Conservation (phyloP, 1,139 yeast genomes). For the Yamadazyma epiphylla region DNA sequence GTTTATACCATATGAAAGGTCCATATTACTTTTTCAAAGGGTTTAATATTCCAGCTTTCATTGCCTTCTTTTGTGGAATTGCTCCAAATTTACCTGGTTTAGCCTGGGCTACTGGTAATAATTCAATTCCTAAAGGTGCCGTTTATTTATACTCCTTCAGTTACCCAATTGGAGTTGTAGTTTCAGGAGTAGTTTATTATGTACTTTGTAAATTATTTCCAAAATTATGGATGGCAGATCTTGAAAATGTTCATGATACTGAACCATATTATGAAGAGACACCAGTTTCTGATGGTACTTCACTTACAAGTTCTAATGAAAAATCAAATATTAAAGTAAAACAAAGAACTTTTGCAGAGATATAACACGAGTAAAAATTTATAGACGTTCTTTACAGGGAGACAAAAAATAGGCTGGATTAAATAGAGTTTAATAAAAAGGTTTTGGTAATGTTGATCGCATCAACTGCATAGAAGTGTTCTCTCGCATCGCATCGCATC, state of each 20-base stretch:
- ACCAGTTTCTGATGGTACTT: neutral
- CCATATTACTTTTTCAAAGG: slow-evolving; percentile 9
- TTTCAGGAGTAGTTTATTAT: slow-evolving; percentile 8
- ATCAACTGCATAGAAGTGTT: too few species aligned
- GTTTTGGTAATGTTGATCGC: too few species aligned
- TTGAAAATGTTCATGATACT: slow-evolving; percentile 7
- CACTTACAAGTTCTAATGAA: neutral
- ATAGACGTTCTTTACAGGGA: too few species aligned
- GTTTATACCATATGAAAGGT: slow-evolving; percentile 7
- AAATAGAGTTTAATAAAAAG: too few species aligned
- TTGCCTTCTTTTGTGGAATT: slow-evolving; percentile 10
- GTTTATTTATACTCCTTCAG: slow-evolving; percentile 9
- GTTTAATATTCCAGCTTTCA: slow-evolving; percentile 10
- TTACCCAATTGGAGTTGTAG: slow-evolving; percentile 6
- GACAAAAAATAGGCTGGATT: too few species aligned
- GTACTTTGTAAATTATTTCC: slow-evolving; percentile 7
- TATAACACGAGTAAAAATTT: too few species aligned
- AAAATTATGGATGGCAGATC: slow-evolving; percentile 10
- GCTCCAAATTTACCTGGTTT: slow-evolving; percentile 12
- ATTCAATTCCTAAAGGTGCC: slow-evolving; percentile 8
- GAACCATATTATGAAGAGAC: slow-evolving; percentile 3
- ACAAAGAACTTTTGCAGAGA: too few species aligned
- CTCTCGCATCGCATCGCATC: too few species aligned
- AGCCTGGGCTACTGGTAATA: slow-evolving; percentile 10
- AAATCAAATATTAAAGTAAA: neutral